phyloP scores from a whole-genome alignment of 768 basidiomycete genomes.

The Suillus cothurnatus region DNA sequence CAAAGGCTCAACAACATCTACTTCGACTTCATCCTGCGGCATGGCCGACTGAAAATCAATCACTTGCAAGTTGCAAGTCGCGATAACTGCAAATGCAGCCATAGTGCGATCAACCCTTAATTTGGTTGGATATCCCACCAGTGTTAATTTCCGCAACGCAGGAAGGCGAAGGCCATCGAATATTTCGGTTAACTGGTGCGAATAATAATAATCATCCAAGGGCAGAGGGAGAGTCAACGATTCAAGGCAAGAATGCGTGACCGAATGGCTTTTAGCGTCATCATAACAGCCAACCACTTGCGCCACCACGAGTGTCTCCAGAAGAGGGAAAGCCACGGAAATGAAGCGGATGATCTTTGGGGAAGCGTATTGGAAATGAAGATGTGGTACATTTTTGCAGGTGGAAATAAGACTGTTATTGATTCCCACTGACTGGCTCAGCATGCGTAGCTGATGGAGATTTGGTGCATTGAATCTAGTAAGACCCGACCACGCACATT shows the following conservation, averaged over 20 bases:
- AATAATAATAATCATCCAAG: not conserved
- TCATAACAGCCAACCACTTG: not conserved
- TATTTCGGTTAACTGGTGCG: not conserved
- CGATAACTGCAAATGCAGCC: not conserved
- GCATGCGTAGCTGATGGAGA: not conserved
- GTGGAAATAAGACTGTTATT: not conserved
- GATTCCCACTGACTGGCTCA: not conserved
- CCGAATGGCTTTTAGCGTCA: too few species aligned
- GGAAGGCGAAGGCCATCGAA: not conserved
- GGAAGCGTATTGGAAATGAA: not conserved
- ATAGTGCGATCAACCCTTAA: not conserved
- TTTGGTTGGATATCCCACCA: not conserved
- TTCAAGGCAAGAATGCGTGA: not conserved
- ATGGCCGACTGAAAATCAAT: not conserved
- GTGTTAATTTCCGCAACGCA: not conserved
- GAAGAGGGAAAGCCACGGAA: not conserved
- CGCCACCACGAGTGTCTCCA: not conserved
- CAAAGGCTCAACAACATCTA: not conserved
- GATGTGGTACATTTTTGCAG: not conserved
- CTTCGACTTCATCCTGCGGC: not conserved
- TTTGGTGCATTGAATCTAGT: not conserved
- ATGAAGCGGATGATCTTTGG: not conserved
- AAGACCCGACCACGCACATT: not conserved
- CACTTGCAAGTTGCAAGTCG: not conserved
- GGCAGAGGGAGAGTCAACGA: not conserved